phyloP scores from a whole-genome alignment of 352 stramenopile species.

The Globisporangium yorkense region DNA sequence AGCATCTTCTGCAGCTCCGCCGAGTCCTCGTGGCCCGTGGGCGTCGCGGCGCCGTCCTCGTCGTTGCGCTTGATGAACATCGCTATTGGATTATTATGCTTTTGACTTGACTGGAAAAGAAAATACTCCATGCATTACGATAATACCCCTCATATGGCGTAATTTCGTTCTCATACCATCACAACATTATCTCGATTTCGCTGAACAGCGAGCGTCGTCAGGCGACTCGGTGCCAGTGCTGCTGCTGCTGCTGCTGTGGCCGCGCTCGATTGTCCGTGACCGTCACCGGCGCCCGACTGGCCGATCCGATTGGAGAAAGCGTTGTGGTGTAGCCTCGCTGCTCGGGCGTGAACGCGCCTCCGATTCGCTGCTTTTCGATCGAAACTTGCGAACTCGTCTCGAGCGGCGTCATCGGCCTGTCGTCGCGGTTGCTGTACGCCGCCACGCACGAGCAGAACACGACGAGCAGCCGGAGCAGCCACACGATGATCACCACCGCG shows the following conservation, averaged over 20 bases:
- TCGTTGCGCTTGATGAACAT: conserved; percentile 51
- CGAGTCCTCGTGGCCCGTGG: conserved; percentile 65
- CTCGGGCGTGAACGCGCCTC: not conserved
- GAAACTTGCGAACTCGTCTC: not conserved
- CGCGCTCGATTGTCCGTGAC: conserved; percentile 21
- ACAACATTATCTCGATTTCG: no score
- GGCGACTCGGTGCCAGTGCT: conserved; percentile 9
- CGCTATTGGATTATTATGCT: not conserved
- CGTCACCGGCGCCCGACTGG: conserved; percentile 21
- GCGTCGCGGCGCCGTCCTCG: conserved; percentile 28
- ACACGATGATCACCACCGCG: conserved; percentile 22
- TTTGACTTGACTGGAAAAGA: not conserved
- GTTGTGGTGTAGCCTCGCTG: conserved; percentile 6
- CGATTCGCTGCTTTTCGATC: not conserved
- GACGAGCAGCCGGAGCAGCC: conserved; percentile 22
- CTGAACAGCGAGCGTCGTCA: not conserved
- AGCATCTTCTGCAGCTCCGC: conserved; percentile 76
- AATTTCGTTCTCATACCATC: no score
- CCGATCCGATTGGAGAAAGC: conserved; percentile 23
- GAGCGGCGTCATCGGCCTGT: conserved; percentile 1
- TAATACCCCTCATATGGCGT: no score
- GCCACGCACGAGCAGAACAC: conserved; percentile 17
- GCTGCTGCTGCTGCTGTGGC: conserved; percentile 2
- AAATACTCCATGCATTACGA: no score
- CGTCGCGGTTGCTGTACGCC: conserved; percentile 8